A percentile compares a stretch with the other conserved stretches of the same genome.
These are phyloP conservation scores for Intubia oerlemansii DNA, from an alignment of 2,329 filamentous ascomycete species.

Conservation along the genomic window DNA sequence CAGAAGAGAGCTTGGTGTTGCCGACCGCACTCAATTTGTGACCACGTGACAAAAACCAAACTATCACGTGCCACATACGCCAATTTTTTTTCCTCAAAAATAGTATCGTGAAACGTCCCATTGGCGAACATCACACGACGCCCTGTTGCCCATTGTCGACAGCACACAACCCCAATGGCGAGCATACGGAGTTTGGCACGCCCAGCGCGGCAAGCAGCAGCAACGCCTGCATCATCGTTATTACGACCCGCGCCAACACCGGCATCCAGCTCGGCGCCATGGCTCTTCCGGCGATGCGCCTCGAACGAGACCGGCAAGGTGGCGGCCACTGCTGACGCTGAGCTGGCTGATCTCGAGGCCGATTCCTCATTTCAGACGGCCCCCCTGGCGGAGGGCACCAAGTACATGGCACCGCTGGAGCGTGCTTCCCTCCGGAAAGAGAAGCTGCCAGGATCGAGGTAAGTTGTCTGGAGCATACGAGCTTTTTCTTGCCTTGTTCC, in stretches of 20 bases:
- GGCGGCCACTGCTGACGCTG: constrained; percentile 9
- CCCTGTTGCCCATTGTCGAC: too few species aligned
- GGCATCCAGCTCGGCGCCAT: background rate
- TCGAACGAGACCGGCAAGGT: too few species aligned
- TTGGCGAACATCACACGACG: too few species aligned
- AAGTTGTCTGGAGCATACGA: constrained; percentile 4
- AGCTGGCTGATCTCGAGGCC: constrained; percentile 25
- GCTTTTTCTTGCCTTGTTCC: constrained; percentile 4
- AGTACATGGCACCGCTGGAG: constrained; percentile 18
- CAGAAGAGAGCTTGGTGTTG: too few species aligned
- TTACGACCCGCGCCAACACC: background rate
- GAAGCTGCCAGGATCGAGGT: constrained; percentile 26
- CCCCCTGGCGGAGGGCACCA: constrained; percentile 16
- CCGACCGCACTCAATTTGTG: too few species aligned
- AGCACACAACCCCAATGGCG: constrained; percentile 15
- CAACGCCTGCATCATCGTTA: background rate
- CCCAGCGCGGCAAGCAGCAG: constrained; percentile 11
- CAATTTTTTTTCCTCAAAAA: too few species aligned
- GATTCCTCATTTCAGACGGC: constrained; percentile 26
- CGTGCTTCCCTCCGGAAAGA: constrained; percentile 14
- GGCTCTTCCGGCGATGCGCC: background rate
- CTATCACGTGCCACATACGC: too few species aligned
- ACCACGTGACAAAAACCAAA: too few species aligned
- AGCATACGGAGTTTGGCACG: constrained; percentile 20
- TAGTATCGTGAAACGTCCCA: too few species aligned